Percentiles rank a stretch among this genome's conserved stretches.
Evolutionary conservation across 2,329 filamentous ascomycete genomes (phyloP).

Genomic region (Botryotinia narcissicola): DNA sequence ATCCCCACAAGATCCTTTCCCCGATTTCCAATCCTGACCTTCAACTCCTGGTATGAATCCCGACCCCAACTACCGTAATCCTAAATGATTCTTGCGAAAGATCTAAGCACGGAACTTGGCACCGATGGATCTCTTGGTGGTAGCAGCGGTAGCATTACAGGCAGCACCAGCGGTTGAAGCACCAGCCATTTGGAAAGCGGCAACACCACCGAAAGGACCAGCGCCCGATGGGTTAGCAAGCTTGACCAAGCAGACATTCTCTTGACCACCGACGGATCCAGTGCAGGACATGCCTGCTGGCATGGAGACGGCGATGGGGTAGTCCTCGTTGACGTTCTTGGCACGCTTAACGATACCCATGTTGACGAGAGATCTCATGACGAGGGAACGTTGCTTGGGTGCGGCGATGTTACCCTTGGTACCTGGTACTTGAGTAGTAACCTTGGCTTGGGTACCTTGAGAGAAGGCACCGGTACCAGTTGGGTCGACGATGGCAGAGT

Average conservation of each 20-base stretch:
- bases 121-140: slow-evolving; percentile 18
- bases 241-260: slow-evolving; percentile 60
- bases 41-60: slow-evolving; percentile 3
- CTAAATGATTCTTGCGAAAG: background rate
- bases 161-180: slow-evolving; percentile 16
- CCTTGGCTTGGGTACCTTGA: slow-evolving; percentile 52
- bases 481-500: slow-evolving; percentile 59
- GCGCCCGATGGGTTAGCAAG: slow-evolving; percentile 60
- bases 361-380: slow-evolving; percentile 33
- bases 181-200: slow-evolving; percentile 51
- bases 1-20: background rate
- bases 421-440: slow-evolving; percentile 54
- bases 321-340: slow-evolving; percentile 41
- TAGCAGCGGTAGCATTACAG: background rate
- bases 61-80: background rate
- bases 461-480: slow-evolving; percentile 52
- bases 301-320: slow-evolving; percentile 43
- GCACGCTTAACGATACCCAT: slow-evolving; percentile 38
- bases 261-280: slow-evolving; percentile 57
- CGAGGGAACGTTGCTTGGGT: slow-evolving; percentile 32
- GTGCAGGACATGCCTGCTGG: slow-evolving; percentile 55
- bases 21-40: background rate
- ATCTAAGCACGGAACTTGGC: slow-evolving; percentile 24
- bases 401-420: slow-evolving; percentile 40
- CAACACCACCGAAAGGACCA: slow-evolving; percentile 61